phyloP scores from a whole-genome alignment of 2,329 filamentous ascomycete genomes.

The Arthroderma sp. region DNA sequence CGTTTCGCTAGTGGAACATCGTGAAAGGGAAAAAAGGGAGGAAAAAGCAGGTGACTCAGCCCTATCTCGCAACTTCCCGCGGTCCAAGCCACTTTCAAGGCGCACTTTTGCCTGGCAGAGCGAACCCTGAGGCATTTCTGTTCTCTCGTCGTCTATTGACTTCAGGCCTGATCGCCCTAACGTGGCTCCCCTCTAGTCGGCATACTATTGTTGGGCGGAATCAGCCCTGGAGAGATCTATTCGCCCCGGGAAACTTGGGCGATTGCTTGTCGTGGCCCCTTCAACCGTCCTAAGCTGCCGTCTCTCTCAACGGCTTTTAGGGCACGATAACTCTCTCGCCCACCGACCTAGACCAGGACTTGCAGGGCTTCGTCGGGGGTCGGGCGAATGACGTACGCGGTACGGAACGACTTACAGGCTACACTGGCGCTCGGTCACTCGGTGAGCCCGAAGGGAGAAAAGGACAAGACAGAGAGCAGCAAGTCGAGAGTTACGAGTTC shows the following conservation, averaged over 20 bases:
- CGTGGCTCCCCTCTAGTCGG: not conserved
- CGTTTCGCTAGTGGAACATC: not conserved
- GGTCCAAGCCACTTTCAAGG: not conserved
- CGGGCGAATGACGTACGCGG: not conserved
- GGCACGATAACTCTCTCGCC: not conserved
- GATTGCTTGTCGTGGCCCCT: not conserved
- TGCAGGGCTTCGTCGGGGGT: not conserved
- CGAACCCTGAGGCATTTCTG: not conserved
- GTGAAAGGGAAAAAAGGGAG: not conserved
- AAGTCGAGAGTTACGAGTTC: not conserved
- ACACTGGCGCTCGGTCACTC: not conserved
- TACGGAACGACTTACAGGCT: not conserved
- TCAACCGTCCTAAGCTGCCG: not conserved
- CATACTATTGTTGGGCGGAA: not conserved
- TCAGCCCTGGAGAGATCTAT: not conserved
- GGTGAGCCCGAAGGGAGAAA: not conserved
- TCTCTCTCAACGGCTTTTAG: not conserved
- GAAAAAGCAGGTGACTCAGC: not conserved
- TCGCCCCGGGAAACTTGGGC: not conserved
- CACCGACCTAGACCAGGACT: not conserved
- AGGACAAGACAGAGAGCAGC: not conserved
- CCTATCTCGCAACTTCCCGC: not conserved
- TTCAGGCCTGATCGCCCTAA: not conserved
- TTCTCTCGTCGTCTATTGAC: not conserved
- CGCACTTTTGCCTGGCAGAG: not conserved